phyloP scores from a whole-genome alignment of 2,329 filamentous ascomycete genomes.

The Trichoderma breve region DNA sequence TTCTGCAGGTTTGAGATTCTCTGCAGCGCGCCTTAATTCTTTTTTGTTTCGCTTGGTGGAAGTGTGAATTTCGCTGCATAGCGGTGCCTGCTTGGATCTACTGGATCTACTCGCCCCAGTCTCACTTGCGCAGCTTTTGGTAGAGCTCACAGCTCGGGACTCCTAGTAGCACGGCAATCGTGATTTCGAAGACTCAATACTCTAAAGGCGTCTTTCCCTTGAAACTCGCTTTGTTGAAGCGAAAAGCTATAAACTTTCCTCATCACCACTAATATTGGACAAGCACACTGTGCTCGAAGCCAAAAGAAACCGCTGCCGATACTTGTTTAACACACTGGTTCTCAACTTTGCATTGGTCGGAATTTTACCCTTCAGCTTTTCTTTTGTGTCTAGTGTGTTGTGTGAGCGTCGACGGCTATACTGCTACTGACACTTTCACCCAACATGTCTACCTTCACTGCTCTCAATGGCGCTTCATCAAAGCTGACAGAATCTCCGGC shows the following conservation, averaged over 20 bases:
- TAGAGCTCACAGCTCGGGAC: not conserved
- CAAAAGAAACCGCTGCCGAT: not conserved
- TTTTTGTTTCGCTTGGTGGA: not conserved
- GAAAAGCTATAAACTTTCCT: not conserved
- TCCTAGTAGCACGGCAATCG: not conserved
- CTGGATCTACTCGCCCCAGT: not conserved
- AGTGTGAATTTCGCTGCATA: conserved; percentile 4
- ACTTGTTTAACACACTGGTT: not conserved
- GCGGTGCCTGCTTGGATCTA: not conserved
- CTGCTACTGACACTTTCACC: not conserved
- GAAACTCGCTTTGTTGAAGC: not conserved
- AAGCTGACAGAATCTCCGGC: conserved; percentile 40
- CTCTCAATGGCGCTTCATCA: conserved; percentile 51
- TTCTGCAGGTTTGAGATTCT: not conserved
- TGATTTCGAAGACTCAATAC: not conserved
- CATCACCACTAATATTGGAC: not conserved
- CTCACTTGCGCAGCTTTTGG: not conserved
- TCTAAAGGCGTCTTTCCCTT: not conserved
- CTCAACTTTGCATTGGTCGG: not conserved
- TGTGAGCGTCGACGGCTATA: conserved; percentile 8
- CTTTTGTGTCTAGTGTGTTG: not conserved
- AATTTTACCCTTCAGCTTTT: not conserved
- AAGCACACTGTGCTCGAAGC: not conserved
- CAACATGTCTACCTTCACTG: conserved; percentile 51
- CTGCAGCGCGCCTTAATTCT: not conserved